phyloP scores from a whole-genome alignment of 192 early-diverging fungal genomes.

The Coemansia sp. region DNA sequence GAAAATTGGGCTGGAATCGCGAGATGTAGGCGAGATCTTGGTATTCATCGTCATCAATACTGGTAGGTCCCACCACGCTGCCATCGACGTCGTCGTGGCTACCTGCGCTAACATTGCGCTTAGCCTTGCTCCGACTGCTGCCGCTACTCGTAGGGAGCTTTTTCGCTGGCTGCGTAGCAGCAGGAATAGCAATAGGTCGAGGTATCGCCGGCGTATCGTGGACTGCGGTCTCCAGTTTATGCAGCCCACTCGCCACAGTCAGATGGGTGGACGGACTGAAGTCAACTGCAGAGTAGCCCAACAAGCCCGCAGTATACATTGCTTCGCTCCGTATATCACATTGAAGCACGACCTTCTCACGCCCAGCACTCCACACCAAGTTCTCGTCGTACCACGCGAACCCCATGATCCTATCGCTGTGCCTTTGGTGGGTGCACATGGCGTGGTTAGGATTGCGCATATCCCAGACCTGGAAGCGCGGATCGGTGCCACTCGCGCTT shows the following conservation, averaged over 20 bases:
- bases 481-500: slow-evolving; percentile 29
- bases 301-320: slow-evolving; percentile 31
- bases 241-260: slow-evolving; percentile 32
- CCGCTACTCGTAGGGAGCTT: not conserved
- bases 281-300: slow-evolving; percentile 30
- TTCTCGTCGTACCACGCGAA: slow-evolving; percentile 55
- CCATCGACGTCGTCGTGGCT: not conserved
- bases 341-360: slow-evolving; percentile 29
- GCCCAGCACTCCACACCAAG: slow-evolving; percentile 40
- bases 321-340: slow-evolving; percentile 49
- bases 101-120: not conserved
- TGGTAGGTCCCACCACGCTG: not conserved
- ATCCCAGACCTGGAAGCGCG: slow-evolving; percentile 53
- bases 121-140: slow-evolving; percentile 2
- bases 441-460: slow-evolving; percentile 53
- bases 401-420: slow-evolving; percentile 24
- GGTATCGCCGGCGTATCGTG: not conserved
- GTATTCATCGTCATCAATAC: not conserved
- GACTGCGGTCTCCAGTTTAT: not conserved
- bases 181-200: not conserved
- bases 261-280: slow-evolving; percentile 33
- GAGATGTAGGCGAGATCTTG: slow-evolving; percentile 5
- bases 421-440: slow-evolving; percentile 48
- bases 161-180: not conserved
- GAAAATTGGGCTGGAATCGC: slow-evolving; percentile 33